These are phyloP conservation scores for Fusarium foetens DNA, from an alignment of 2,329 filamentous ascomycete genomes.

Conservation along the genomic window DNA sequence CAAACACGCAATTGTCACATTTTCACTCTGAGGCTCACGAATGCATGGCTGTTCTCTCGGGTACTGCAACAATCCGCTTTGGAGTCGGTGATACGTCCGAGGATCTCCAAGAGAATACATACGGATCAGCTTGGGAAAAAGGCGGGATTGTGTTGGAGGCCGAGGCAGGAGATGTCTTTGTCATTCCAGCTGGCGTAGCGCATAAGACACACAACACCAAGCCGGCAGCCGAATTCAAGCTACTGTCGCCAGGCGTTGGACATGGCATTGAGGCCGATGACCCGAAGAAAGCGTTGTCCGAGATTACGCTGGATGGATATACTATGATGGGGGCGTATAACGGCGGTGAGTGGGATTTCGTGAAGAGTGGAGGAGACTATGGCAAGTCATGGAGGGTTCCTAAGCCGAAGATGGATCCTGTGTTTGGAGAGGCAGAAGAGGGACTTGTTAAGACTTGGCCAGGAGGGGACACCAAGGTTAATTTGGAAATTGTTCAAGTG, in stretches of 20 bases:
- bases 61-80: constrained; percentile 63
- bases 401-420: constrained; percentile 32
- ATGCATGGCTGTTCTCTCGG: constrained; percentile 66
- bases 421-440: constrained; percentile 12
- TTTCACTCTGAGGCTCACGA: constrained; percentile 68
- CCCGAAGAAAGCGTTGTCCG: constrained; percentile 48
- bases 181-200: constrained; percentile 65
- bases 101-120: constrained; percentile 53
- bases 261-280: constrained; percentile 51
- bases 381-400: constrained; percentile 35
- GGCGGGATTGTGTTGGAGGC: constrained; percentile 62
- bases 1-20: constrained; percentile 63
- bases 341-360: constrained; percentile 37
- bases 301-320: constrained; percentile 49
- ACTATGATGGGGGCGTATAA: constrained; percentile 61
- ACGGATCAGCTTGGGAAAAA: constrained; percentile 53
- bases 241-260: constrained; percentile 58
- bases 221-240: constrained; percentile 46
- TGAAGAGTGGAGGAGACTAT: constrained; percentile 33
- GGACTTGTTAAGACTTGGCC: constrained; percentile 29
- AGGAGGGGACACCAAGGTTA: constrained; percentile 1
- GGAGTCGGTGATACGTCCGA: constrained; percentile 61
- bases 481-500: constrained; percentile 1
- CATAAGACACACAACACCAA: constrained; percentile 63
- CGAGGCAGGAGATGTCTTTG: constrained; percentile 65